A percentile compares a stretch with the other conserved stretches of the same genome.
These are phyloP conservation scores for Fusarium veterinarium DNA, from an alignment of 2,329 filamentous ascomycete species.

Conservation along the genomic window DNA sequence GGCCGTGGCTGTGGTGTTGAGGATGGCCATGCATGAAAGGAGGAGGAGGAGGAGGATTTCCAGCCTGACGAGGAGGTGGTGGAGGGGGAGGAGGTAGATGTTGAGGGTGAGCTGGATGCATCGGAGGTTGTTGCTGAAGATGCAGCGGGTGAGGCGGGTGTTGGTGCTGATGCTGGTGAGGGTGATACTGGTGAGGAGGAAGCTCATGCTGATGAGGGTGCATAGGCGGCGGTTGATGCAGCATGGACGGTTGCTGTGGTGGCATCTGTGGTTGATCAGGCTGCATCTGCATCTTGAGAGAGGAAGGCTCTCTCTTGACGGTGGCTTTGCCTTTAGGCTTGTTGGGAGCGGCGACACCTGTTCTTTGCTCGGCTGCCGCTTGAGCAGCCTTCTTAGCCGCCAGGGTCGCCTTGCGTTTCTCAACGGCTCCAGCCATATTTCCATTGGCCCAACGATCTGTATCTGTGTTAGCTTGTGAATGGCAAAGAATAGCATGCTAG, in stretches of 20 bases:
- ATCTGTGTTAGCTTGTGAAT: slow-evolving; percentile 42
- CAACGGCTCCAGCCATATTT: slow-evolving; percentile 69
- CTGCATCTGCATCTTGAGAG: slow-evolving; percentile 42
- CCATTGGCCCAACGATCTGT: slow-evolving; percentile 70
- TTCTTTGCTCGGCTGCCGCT: slow-evolving; percentile 53
- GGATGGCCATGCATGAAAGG: slow-evolving; percentile 41
- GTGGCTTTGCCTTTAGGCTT: slow-evolving; percentile 52
- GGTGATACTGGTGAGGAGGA: slow-evolving; percentile 25
- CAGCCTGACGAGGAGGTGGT: slow-evolving; percentile 37
- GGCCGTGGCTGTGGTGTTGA: slow-evolving; percentile 21
- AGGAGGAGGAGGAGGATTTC: slow-evolving; percentile 26
- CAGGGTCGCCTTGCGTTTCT: slow-evolving; percentile 69
- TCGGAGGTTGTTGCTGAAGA: slow-evolving; percentile 10
- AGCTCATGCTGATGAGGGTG: slow-evolving; percentile 30
- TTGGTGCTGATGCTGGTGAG: slow-evolving; percentile 31
- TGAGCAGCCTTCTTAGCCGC: slow-evolving; percentile 68
- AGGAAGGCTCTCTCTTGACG: slow-evolving; percentile 48
- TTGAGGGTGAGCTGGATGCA: slow-evolving; percentile 37
- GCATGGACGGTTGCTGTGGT: slow-evolving; percentile 28
- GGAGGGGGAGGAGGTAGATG: slow-evolving; percentile 34
- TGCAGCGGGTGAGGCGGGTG: slow-evolving; percentile 32
- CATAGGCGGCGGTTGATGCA: slow-evolving; percentile 32
- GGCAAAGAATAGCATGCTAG: background rate
- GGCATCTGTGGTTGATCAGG: slow-evolving; percentile 31
- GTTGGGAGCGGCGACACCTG: slow-evolving; percentile 53